Conservation (phyloP, 805 yeast species). For the Kazachstania kunashirensis region DNA sequence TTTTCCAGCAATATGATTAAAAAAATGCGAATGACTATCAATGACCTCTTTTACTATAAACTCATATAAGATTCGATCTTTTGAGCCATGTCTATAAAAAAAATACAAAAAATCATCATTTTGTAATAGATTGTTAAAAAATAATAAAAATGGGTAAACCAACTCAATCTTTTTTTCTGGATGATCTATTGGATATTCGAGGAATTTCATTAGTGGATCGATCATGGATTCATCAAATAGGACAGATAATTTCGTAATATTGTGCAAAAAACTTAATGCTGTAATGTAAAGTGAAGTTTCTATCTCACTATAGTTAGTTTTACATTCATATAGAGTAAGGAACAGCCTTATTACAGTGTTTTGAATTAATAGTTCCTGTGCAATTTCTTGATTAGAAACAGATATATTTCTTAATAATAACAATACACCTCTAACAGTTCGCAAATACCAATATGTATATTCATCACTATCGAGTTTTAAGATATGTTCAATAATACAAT, state of each 20-base stretch:
- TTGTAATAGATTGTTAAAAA: slow-evolving; percentile 15
- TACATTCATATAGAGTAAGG: slow-evolving; percentile 1
- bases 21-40: slow-evolving; percentile 10
- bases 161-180: slow-evolving; percentile 7
- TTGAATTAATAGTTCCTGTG: slow-evolving; percentile 20
- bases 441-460: slow-evolving; percentile 13
- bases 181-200: slow-evolving; percentile 16
- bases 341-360: slow-evolving; percentile 10
- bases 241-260: slow-evolving; percentile 14
- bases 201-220: slow-evolving; percentile 12
- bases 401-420: slow-evolving; percentile 42
- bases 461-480: slow-evolving; percentile 3
- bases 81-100: slow-evolving; percentile 15
- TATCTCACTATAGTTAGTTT: slow-evolving; percentile 14
- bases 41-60: slow-evolving; percentile 13
- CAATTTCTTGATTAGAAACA: slow-evolving; percentile 25
- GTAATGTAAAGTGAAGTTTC: slow-evolving; percentile 14
- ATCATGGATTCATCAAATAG: slow-evolving; percentile 14
- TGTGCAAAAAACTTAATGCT: slow-evolving; percentile 17
- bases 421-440: slow-evolving; percentile 39
- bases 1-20: neutral
- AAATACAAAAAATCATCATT: slow-evolving; percentile 20
- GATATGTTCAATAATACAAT: slow-evolving; percentile 3
- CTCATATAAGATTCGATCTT: slow-evolving; percentile 12
- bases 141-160: slow-evolving; percentile 14